These are phyloP conservation scores for Immersiella caudata DNA, from an alignment of 495 filamentous ascomycete genomes.

Conservation along the genomic window DNA sequence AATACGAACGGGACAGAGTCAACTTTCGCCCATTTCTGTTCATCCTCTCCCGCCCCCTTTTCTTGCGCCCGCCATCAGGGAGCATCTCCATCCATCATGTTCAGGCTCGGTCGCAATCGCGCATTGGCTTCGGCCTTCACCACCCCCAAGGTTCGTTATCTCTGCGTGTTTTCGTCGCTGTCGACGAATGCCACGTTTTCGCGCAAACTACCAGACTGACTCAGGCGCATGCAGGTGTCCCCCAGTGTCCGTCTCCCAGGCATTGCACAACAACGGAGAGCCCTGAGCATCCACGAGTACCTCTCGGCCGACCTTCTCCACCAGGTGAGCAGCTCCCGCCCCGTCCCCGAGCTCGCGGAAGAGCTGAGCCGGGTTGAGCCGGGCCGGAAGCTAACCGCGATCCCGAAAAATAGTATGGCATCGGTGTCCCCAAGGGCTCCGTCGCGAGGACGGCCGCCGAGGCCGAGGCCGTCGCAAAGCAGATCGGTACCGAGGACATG, in stretches of 20 bases:
- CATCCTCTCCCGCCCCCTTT: constrained; percentile 14
- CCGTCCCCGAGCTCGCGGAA: not conserved
- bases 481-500: constrained; percentile 92
- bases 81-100: constrained; percentile 41
- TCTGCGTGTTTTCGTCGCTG: not conserved
- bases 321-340: constrained; percentile 55
- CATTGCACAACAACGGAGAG: constrained; percentile 64
- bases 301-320: constrained; percentile 87
- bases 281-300: constrained; percentile 96
- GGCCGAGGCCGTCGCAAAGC: constrained; percentile 87
- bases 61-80: constrained; percentile 13
- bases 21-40: constrained; percentile 6
- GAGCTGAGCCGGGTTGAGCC: constrained; percentile 28
- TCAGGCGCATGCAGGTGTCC: constrained; percentile 33
- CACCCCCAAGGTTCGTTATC: constrained; percentile 47
- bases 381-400: not conserved
- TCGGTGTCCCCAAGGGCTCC: constrained; percentile 85
- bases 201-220: constrained; percentile 20
- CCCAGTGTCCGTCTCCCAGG: constrained; percentile 49
- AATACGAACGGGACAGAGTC: constrained; percentile 11
- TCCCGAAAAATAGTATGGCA: constrained; percentile 70
- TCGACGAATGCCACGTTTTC: constrained; percentile 11
- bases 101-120: constrained; percentile 52
- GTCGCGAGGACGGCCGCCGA: constrained; percentile 82
- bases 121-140: constrained; percentile 52